Evolutionary conservation across 768 basidiomycete genomes (phyloP), one percentile per base, ranked within the genome.

Genomic region (Kockovaella imperatae): DNA sequence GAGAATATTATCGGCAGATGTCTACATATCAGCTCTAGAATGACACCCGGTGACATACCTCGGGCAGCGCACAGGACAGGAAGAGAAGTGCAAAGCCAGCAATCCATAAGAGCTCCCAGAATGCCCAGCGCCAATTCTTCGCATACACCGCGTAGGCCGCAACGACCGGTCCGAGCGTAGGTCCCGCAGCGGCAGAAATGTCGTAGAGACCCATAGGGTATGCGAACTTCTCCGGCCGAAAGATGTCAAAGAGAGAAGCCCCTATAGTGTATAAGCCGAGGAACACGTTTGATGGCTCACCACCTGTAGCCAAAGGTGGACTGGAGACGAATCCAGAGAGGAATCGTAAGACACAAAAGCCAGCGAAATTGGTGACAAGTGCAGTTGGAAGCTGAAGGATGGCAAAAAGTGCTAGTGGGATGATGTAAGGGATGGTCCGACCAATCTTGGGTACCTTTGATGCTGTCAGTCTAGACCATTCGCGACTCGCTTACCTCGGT

Each of bases 281-380:
- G 15, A 15, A 40, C 21, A 13, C 11, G 10, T 11, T 23, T 34
- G 5, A 13, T 17, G 15, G 45, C 42, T 38, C 34, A 54, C 62
- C 59, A 26, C 60, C 63, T 4, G 59, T 59, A 18, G 63, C 63
- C 2, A 65, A 32, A 11, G 54, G 53, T 11, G 63, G 63, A 10
- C 50, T 53, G 4, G 60, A 57, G 23, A 60, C 47, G 48, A 65
- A 65, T 7, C 63, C 63, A 29, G 60, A 47, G 13, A 65, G 35
- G 31, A 54, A 57, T n/a, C 63, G 45, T 18, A 60, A 26, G 7
- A 58, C 53, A 20, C 49, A 47, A 18, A 65, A 52, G 4, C 54
- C 53, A 11, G 51, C 49, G 34, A 59, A 54, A 48, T 65, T 65
- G 13, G 43, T 42, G 5, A 54, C 57, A 10, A 52, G 28, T 1